Percentiles rank a stretch among this genome's conserved stretches.
phyloP scores from a whole-genome alignment of 1,284 basidiomycete species.

The Leccinum glutinopallens region DNA sequence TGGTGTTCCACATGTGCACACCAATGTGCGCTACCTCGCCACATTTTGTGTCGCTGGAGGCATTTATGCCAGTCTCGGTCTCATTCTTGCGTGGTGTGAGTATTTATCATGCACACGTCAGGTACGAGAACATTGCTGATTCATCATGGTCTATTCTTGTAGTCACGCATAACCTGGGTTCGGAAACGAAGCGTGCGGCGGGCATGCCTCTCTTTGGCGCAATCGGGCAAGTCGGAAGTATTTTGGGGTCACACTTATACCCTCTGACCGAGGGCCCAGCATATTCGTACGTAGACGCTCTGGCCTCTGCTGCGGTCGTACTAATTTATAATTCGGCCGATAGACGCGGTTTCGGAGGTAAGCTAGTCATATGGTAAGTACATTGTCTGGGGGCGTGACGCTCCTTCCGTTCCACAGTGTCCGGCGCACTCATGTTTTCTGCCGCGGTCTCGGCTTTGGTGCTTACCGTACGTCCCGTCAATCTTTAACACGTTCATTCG shows the following conservation, averaged over 20 bases:
- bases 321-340: conserved; percentile 10
- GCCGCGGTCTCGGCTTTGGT: conserved; percentile 53
- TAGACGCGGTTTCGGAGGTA: conserved; percentile 34
- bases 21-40: conserved; percentile 62
- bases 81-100: conserved; percentile 75
- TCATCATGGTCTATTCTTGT: not conserved
- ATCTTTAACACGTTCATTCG: not conserved
- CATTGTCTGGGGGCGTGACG: not conserved
- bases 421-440: conserved; percentile 60
- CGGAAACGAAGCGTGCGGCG: conserved; percentile 75
- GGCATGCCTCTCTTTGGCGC: conserved; percentile 77
- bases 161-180: conserved; percentile 77
- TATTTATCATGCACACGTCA: conserved; percentile 13
- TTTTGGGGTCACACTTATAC: conserved; percentile 72
- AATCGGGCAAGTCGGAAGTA: conserved; percentile 73
- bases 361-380: not conserved
- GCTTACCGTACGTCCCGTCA: conserved; percentile 48
- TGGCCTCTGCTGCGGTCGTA: not conserved
- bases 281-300: conserved; percentile 51
- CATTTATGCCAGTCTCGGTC: conserved; percentile 67
- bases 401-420: conserved; percentile 38
- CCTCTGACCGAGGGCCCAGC: conserved; percentile 62
- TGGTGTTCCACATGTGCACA: conserved; percentile 37
- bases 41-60: conserved; percentile 71
- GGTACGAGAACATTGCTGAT: not conserved